Percentiles rank a stretch among this genome's conserved stretches.
These are phyloP conservation scores for Strobilomyces dryophilus DNA, from an alignment of 768 basidiomycete genomes.

Conservation along the genomic window DNA sequence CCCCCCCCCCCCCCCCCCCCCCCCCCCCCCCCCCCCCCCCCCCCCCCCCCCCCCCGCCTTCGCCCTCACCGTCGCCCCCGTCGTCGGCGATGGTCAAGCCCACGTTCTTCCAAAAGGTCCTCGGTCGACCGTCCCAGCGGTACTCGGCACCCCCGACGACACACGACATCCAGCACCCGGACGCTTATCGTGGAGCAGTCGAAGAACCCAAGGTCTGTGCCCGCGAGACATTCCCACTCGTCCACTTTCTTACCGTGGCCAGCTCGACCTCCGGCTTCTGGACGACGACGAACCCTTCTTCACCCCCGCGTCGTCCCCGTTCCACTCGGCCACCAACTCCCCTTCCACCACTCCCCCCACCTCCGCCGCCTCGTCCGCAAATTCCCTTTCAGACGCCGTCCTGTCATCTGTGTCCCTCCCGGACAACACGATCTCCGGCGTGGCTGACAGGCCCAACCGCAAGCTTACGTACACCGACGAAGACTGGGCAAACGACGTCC, in stretches of 20 bases:
- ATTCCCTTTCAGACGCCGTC: constrained; percentile 32
- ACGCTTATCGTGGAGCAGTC: constrained; percentile 5
- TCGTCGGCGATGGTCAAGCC: constrained; percentile 46
- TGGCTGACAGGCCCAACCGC: constrained; percentile 19
- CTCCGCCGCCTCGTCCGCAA: constrained; percentile 30
- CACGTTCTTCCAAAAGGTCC: constrained; percentile 54
- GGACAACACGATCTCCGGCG: constrained; percentile 21
- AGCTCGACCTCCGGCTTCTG: constrained; percentile 15
- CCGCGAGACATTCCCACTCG: not conserved
- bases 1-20: not conserved
- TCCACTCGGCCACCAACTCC: constrained; percentile 15
- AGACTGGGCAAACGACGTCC: constrained; percentile 66
- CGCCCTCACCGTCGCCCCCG: not conserved
- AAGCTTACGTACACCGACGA: constrained; percentile 45
- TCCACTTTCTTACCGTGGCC: constrained; percentile 2
- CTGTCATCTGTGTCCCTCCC: constrained; percentile 30
- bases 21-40: not conserved
- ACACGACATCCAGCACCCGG: constrained; percentile 4
- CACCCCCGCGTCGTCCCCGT: constrained; percentile 29
- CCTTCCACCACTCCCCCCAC: constrained; percentile 20
- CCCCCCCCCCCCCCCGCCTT: not conserved
- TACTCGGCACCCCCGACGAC: constrained; percentile 37
- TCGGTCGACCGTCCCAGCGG: constrained; percentile 61
- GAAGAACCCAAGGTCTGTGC: constrained; percentile 21
- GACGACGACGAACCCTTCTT: constrained; percentile 51